Conservation (phyloP, 202 grass and related monocot genomes). For the Carex sylvatica region DNA sequence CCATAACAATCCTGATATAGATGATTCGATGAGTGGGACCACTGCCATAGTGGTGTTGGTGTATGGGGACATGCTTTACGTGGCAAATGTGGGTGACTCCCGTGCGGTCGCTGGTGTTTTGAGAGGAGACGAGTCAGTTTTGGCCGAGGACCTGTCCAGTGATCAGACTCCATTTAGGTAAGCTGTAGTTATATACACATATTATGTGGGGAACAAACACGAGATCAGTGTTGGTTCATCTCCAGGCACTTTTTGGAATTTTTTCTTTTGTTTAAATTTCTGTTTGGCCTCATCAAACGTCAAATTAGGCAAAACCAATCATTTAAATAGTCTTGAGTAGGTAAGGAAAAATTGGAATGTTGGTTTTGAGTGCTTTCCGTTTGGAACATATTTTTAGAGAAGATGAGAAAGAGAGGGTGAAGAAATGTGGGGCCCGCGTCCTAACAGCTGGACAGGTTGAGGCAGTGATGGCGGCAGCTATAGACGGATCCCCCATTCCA, state of each 20-base stretch:
- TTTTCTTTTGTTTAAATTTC: neutral
- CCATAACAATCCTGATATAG: constrained; percentile 48
- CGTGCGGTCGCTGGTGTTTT: constrained; percentile 67
- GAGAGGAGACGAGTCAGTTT: constrained; percentile 35
- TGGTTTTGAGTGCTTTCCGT: neutral
- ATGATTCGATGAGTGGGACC: constrained; percentile 88
- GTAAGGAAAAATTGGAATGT: neutral
- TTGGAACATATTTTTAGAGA: constrained; percentile 25
- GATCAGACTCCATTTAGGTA: constrained; percentile 84
- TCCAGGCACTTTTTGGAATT: neutral
- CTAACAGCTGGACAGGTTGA: constrained; percentile 68
- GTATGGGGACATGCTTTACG: constrained; percentile 46
- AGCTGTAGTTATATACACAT: neutral
- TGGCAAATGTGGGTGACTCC: constrained; percentile 92
- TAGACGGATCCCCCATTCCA: neutral
- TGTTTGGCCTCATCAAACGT: neutral
- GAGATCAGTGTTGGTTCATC: neutral
- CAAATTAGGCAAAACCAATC: neutral
- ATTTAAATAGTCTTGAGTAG: neutral
- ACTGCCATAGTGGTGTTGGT: constrained; percentile 80
- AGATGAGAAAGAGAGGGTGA: constrained; percentile 79
- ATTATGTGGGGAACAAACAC: neutral
- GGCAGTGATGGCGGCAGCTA: constrained; percentile 39
- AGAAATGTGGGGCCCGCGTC: constrained; percentile 63
- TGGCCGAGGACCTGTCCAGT: constrained; percentile 72